These are phyloP conservation scores for Nicotiana knightiana DNA, from an alignment of 257 asterid species.

Conservation along the genomic window DNA sequence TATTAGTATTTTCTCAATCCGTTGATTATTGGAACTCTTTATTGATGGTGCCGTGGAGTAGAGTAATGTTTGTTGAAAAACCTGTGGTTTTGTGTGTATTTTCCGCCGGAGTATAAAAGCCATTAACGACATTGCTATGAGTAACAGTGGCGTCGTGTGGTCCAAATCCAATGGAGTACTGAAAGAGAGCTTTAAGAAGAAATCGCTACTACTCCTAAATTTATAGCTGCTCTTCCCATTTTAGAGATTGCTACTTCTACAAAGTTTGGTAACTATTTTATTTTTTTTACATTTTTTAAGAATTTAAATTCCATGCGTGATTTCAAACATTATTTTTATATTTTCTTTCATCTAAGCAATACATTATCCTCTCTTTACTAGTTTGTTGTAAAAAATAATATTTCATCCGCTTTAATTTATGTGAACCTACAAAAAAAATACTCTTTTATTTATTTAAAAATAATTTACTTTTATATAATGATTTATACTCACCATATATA, in stretches of 20 bases:
- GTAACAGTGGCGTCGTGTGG: not conserved
- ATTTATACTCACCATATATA: too few species aligned
- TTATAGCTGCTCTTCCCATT: too few species aligned
- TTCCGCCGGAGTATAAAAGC: slow-evolving; percentile 46
- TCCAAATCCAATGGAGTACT: not conserved
- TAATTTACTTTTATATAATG: too few species aligned
- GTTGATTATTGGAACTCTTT: slow-evolving; percentile 10
- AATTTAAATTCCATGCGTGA: too few species aligned
- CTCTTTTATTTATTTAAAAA: too few species aligned
- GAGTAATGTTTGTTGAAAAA: slow-evolving; percentile 14
- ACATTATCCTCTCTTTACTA: too few species aligned
- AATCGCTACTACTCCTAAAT: not conserved
- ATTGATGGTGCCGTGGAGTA: slow-evolving; percentile 46
- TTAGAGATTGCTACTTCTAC: too few species aligned
- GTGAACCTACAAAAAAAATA: too few species aligned
- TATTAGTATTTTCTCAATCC: slow-evolving; percentile 72
- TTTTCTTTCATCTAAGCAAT: too few species aligned
- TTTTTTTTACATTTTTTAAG: not conserved
- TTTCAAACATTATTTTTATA: too few species aligned
- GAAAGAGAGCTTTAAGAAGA: not conserved
- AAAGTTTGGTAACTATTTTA: not conserved
- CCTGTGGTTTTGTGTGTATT: not conserved
- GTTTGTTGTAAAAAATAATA: too few species aligned
- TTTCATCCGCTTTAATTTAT: too few species aligned
- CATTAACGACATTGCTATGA: slow-evolving; percentile 40